Evolutionary conservation across 106 monocot species (phyloP), one percentile per base, ranked within the genome.

Genomic region (Dendrobium officinale): DNA sequence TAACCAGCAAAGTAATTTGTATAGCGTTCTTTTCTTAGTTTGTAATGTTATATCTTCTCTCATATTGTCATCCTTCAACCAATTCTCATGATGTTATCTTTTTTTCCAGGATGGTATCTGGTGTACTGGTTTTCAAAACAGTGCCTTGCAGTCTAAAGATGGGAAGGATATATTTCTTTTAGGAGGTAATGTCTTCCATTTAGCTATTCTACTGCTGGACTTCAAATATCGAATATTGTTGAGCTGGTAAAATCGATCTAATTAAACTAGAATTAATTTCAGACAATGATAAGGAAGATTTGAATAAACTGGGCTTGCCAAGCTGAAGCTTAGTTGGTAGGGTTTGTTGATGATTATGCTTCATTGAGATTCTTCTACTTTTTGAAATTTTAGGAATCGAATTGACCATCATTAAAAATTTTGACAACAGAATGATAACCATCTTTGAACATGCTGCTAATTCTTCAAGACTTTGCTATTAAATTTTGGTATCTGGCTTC

Each of bases 71-170:
- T 42, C n/a, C 15, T 29, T 74, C 20, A 20, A 74, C 77, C 26
- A 82, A 20, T 76, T 76, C 78, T 24, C 13, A 48, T 51, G 66
- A 18, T 26, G 79, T 9, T 18, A 68, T 73, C 10, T 78, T 33
- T 80, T 33, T 79, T 55, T 59, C 5, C 75, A 96, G 96, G 86
- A 82, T 73, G 78, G 84, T 77, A 43, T 79, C 13, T 90, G 83
- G 81, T 97, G 96, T 73, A 73, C 90, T 86, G 96, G 96, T 41
- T 93, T 90, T 85, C 94, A 94, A 86, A 91, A 88, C 77, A 86
- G 90, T 82, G 91, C 87, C 18, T 33, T 87, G 51, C 92, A 94
- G 80, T 86, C 96, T 55, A 94, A 82, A 72, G 96, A 94, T 73
- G 91, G 88, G 29, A 90, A 80, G 87, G 83, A 97, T 80, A 86